Evolutionary conservation across 192 early-diverging fungal genomes (phyloP), one percentile per base, ranked within the genome.

Genomic region (Rhizophagus prolifer): DNA sequence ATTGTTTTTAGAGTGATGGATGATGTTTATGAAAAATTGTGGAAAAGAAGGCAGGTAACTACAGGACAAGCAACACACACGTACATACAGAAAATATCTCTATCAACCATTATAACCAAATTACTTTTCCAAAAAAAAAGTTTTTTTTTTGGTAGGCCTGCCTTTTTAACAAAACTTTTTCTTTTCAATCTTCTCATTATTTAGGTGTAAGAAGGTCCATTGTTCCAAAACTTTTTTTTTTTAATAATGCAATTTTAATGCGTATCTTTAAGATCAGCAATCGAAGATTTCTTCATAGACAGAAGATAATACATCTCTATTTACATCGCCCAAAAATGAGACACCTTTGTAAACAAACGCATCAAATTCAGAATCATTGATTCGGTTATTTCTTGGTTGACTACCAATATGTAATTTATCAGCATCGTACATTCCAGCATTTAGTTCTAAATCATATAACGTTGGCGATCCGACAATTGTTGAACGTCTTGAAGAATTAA

Each of bases 401-500:
- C 8, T 71, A 38, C 28, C 26, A 74, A 74, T 38, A n/a, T 54
- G 34, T 34, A 54, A 4, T 46, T 38, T 25, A 3, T 74, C 73
- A 38, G 28, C 34, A 63, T 74, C 73, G 59, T 28, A 9, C 12
- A 44, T 46, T 70, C 44, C 68, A 34, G 12, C 23, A 61, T 76
- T 30, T 54, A 14, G 19, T 9, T 66, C 59, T 1, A 31, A 41
- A 31, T 76, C 41, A 44, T n/a, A 47, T 10, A 65, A 38, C 2
- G 64, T 38, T 61, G 74, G 59, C 4, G 58, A 59, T 66, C 44
- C 74, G 12, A 54, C 44, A 9, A 63, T 25, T 9, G 74, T 76
- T 31, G 74, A 65, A 23, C 74, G 58, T 31, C 74, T 58, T 59
- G 74, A 76, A 46, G 25, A n/a, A 60, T 73, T 73, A 73, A 73